Evolutionary conservation across 2,329 filamentous ascomycete species (phyloP).

Genomic region (Aspergillus hiratsukae): DNA sequence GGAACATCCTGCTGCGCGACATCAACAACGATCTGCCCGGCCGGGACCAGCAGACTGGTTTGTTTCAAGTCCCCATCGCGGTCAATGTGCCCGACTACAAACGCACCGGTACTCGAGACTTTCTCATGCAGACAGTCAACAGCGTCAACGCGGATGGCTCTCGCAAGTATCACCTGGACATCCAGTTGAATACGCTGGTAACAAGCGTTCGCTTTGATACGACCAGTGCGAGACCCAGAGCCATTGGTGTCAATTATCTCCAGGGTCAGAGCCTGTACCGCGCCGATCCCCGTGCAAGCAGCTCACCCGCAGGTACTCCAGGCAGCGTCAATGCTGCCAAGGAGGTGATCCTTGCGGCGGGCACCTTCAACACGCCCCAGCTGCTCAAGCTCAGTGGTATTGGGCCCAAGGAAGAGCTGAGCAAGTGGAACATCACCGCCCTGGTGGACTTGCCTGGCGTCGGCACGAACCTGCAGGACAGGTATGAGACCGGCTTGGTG

Average conservation of each 20-base stretch:
- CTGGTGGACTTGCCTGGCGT: conserved; percentile 56
- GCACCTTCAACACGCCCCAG: conserved; percentile 60
- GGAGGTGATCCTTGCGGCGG: conserved; percentile 45
- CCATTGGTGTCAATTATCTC: conserved; percentile 47
- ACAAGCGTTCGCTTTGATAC: conserved; percentile 44
- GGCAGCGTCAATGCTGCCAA: conserved; percentile 38
- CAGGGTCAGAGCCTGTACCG: conserved; percentile 43
- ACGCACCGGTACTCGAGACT: conserved; percentile 54
- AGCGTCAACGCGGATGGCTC: conserved; percentile 48
- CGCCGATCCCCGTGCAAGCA: conserved; percentile 38
- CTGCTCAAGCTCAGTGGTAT: conserved; percentile 60
- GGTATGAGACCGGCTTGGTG: conserved; percentile 53
- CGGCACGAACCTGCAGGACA: conserved; percentile 59
- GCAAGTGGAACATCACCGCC: conserved; percentile 47
- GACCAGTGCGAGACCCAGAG: conserved; percentile 32
- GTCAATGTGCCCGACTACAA: conserved; percentile 44
- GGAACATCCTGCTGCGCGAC: conserved; percentile 46
- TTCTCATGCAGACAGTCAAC: conserved; percentile 49
- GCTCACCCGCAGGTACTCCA: conserved; percentile 24
- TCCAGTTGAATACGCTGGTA: conserved; percentile 45
- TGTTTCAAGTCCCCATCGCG: conserved; percentile 57
- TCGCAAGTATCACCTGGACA: conserved; percentile 53
- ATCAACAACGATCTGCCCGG: conserved; percentile 45
- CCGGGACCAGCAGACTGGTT: conserved; percentile 46
- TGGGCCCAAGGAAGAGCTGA: conserved; percentile 50